Evolutionary conservation across 495 filamentous ascomycete species (phyloP), one percentile per base, ranked within the genome.

Genomic region (Neurospora sp.): DNA sequence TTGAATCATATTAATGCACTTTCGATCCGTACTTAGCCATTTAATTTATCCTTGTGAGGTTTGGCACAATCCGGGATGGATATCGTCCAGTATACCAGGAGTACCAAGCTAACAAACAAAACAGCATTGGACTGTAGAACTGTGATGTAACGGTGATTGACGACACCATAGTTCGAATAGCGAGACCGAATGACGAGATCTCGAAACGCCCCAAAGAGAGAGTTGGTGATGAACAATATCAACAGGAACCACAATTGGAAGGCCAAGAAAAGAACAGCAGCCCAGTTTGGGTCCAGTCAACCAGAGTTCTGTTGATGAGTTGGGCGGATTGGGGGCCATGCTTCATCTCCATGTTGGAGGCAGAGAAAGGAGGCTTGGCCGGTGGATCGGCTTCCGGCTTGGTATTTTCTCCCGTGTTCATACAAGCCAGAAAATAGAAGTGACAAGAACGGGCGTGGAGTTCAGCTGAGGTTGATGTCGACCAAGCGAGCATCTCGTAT

Each of bases 281-380:
- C 70, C 42, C 28, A 66, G 54, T 3, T 62, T 1, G 13, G 5
- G 48, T 7, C 48, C 24, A 13, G 24, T 62, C 54, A 34, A 34
- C 54, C 54, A 66, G 24, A 31, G 2, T 28, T 62, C 4, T 31
- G 54, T 62, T 19, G 54, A 66, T 34, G 28, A 34, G 70, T 73
- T 59, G 72, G 74, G 74, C 74, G 59, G 71, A 73, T 71, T 77
- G 75, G 73, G 75, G 73, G 75, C 73, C 40, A n/a, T 73, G 45
- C 39, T 74, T 74, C 59, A 76, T 72, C 38, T 21, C 31, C 48
- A 37, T 48, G 21, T 74, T 42, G 71, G 71, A 73, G 74, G 74
- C 74, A 75, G 71, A 71, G 73, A 5, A 37, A 39, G 24, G 73
- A 62, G 73, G 54, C 71, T 74, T 72, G 70, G 70, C 54, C 54